Conservation (phyloP, 1,284 basidiomycete genomes). For the Marasmius sp. region DNA sequence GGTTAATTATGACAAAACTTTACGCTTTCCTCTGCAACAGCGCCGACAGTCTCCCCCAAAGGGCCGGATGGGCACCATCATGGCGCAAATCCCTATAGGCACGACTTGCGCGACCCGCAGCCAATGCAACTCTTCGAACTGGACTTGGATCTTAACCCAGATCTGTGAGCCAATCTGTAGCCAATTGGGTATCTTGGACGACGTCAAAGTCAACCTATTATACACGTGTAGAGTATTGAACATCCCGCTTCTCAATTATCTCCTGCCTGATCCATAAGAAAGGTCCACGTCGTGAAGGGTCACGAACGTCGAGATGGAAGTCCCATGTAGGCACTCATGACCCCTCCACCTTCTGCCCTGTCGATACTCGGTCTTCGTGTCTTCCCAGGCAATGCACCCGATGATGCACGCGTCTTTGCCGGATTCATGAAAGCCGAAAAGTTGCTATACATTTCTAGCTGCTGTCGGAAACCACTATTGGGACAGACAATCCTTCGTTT, state of each 20-base stretch:
- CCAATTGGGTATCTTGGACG: neutral
- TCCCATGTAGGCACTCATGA: neutral
- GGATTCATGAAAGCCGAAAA: constrained; percentile 19
- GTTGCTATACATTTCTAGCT: constrained; percentile 38
- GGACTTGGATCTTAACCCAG: constrained; percentile 8
- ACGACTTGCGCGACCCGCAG: constrained; percentile 10
- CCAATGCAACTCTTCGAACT: constrained; percentile 9
- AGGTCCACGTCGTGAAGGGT: no score
- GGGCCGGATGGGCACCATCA: constrained; percentile 45
- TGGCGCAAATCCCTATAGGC: constrained; percentile 64
- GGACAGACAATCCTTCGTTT: constrained; percentile 62
- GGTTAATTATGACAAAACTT: constrained; percentile 9
- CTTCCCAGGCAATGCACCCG: neutral
- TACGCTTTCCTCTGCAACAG: constrained; percentile 28
- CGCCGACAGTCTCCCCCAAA: constrained; percentile 60
- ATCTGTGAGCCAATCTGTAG: neutral
- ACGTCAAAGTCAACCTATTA: no score
- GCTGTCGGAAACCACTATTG: constrained; percentile 64
- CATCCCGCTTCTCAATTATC: no score
- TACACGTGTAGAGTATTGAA: no score
- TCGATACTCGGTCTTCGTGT: neutral
- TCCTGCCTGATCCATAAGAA: no score
- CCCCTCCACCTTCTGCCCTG: neutral
- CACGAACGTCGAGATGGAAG: no score
- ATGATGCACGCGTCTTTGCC: constrained; percentile 3